Base-by-base conservation (phyloP, 1,284 basidiomycete genomes). In the Pyrrhoderma lamaoense region DNA sequence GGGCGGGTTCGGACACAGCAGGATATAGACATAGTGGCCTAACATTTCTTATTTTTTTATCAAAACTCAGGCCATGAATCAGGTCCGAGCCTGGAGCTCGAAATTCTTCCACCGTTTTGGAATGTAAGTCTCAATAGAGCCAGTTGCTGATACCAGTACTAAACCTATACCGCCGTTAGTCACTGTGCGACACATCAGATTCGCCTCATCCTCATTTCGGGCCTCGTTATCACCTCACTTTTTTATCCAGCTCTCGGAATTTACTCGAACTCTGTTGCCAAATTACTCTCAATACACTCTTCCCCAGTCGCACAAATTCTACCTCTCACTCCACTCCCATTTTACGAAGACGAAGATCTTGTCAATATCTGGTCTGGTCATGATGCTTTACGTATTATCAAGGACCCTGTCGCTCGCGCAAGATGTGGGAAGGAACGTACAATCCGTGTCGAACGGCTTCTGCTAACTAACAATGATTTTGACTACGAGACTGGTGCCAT, bases 211-310 rank as follows among this genome's bases (percentile, higher is more conserved):
- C 78, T 99, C 56, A 85, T 96, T 54, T 95, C 92, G 52, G 87
- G 89, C 54, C 77, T 97, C 55, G 90, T 98, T 62, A 97, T 99
- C 70, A 95, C 93, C 43, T 93, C 90, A 38, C 82, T 99, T 46
- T 90, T 95, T 65, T 97, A 93, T 61, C 93, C 93, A 3, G 90
- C 92, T 8, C 77, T 96, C 44, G 83, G 89, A 42, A 76, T 91
- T 47, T 93, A 93, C 65, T 80, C 85, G 25, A 83, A 84, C 1
- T 79, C 83, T 4, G 77, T 80, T 53, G 76, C 78, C 1, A 76
- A 77, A 55, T 79, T 80, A 40, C 21, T 40, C 8, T 73, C 82
- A 49, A 77, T 82, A 46, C 70, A 69, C 39, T 71, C 75, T 59
- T 76, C 77, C 54, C 68, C 75, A 43, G 68, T 70, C 48, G 73